phyloP scores from a whole-genome alignment of 2,329 filamentous ascomycete genomes.

The Teratosphaeria pseudoeucalypti region DNA sequence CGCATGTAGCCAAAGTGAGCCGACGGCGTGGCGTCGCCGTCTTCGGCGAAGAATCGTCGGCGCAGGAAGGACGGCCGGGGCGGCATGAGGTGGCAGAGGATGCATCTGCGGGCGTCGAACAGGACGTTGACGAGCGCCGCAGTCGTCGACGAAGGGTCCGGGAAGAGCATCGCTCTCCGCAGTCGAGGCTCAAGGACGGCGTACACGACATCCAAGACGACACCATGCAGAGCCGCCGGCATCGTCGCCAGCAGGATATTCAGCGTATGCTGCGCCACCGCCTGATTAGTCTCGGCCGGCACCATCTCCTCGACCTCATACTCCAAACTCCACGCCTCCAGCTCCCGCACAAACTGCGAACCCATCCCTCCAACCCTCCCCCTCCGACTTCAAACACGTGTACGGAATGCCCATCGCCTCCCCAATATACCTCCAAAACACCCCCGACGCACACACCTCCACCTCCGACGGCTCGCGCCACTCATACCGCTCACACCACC shows the following conservation, averaged over 20 bases:
- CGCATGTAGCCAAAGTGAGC: constrained; percentile 11
- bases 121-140: constrained; percentile 34
- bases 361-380: not conserved
- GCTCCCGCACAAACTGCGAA: not conserved
- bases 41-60: not conserved
- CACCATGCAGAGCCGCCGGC: not conserved
- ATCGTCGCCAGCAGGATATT: not conserved
- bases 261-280: not conserved
- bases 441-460: constrained; percentile 54
- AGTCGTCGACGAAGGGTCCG: constrained; percentile 27
- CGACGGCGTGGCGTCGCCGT: constrained; percentile 28
- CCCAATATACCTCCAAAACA: constrained; percentile 61
- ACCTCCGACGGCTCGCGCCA: constrained; percentile 58
- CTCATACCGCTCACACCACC: constrained; percentile 56
- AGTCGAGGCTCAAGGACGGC: constrained; percentile 28
- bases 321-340: not conserved
- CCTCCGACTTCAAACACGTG: constrained; percentile 50
- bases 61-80: constrained; percentile 43
- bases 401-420: constrained; percentile 57
- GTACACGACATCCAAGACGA: not conserved
- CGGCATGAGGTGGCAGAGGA: constrained; percentile 48
- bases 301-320: not conserved
- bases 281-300: not conserved
- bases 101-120: constrained; percentile 44
- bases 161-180: constrained; percentile 51